phyloP scores from a whole-genome alignment of 2,329 filamentous ascomycete genomes.

The Aspergillus nomiae region DNA sequence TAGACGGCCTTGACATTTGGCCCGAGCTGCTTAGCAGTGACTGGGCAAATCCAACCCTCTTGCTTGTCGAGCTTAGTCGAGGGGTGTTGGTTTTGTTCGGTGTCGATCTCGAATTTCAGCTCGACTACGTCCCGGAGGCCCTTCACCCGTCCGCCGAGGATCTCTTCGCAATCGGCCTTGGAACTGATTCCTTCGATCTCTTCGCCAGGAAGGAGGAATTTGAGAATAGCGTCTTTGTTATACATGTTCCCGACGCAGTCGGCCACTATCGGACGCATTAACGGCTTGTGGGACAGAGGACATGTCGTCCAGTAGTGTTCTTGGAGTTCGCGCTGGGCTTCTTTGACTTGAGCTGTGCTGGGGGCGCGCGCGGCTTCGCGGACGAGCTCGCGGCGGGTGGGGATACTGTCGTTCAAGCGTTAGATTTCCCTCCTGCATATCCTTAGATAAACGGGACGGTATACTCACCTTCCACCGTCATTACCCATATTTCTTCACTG shows the following conservation, averaged over 20 bases:
- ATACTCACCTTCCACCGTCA: slow-evolving; percentile 74
- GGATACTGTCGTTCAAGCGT: slow-evolving; percentile 62
- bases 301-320: slow-evolving; percentile 85
- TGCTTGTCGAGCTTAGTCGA: slow-evolving; percentile 45
- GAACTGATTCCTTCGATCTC: slow-evolving; percentile 56
- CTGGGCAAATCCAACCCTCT: slow-evolving; percentile 76
- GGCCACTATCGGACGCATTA: slow-evolving; percentile 76
- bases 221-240: slow-evolving; percentile 89
- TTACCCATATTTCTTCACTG: slow-evolving; percentile 72
- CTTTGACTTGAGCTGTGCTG: slow-evolving; percentile 84
- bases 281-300: slow-evolving; percentile 76
- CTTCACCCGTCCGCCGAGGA: slow-evolving; percentile 67
- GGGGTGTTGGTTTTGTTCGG: slow-evolving; percentile 40
- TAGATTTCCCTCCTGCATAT: neutral
- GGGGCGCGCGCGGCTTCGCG: slow-evolving; percentile 85
- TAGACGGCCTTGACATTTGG: slow-evolving; percentile 80
- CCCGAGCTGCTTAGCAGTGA: slow-evolving; percentile 84
- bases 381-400: slow-evolving; percentile 92
- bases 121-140: slow-evolving; percentile 84
- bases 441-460: neutral
- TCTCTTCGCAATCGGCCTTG: slow-evolving; percentile 63
- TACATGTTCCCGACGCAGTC: slow-evolving; percentile 84
- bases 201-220: slow-evolving; percentile 61
- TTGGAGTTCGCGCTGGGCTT: slow-evolving; percentile 80
- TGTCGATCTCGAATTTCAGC: slow-evolving; percentile 70